Conservation (phyloP, 495 filamentous ascomycete species). For the Eremomyces bilateralis region DNA sequence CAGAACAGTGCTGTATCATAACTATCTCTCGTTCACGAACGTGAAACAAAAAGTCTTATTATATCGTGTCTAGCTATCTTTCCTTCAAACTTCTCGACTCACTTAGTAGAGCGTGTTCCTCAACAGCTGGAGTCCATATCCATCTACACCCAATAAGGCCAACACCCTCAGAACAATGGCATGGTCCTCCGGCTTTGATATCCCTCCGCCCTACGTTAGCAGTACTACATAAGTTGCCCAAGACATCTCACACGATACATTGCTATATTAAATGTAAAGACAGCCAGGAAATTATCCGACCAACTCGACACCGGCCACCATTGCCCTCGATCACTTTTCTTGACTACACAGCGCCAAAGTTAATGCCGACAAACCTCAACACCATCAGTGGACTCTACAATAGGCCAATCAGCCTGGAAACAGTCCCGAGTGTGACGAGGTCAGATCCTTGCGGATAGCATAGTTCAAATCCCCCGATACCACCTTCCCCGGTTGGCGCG, state of each 20-base stretch:
- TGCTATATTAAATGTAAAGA: conserved; percentile 1
- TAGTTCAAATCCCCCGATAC: background rate
- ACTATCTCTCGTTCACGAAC: no score
- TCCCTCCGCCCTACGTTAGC: no score
- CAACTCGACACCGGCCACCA: conserved; percentile 1
- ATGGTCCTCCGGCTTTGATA: no score
- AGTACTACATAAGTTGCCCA: no score
- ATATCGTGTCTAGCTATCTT: no score
- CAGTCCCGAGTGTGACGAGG: background rate
- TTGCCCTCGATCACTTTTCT: conserved; percentile 1
- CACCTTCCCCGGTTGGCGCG: background rate
- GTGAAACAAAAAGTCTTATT: no score
- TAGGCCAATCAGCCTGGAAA: background rate
- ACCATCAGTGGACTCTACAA: background rate
- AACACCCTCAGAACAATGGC: no score
- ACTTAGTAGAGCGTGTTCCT: no score
- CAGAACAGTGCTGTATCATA: no score
- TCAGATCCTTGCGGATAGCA: background rate
- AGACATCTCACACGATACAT: background rate
- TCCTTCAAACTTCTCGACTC: no score
- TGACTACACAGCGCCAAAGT: background rate
- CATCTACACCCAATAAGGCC: no score
- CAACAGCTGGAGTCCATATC: no score
- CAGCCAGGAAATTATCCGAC: conserved; percentile 3
- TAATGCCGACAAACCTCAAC: background rate